Evolutionary conservation across 805 yeast species (phyloP).

Genomic region (Pichia cabralensis): DNA sequence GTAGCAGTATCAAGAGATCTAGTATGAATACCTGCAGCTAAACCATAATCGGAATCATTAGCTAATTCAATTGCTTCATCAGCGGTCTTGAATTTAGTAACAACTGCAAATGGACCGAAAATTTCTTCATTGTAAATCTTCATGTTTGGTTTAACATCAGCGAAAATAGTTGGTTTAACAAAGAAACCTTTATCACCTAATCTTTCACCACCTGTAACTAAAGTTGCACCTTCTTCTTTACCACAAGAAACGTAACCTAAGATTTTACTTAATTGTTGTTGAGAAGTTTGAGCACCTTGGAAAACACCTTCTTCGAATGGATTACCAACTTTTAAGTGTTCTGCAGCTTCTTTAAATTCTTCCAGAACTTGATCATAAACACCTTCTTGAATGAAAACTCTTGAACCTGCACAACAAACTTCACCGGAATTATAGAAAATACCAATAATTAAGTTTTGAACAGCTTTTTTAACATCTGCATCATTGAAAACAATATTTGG

Average conservation of each 20-base stretch:
- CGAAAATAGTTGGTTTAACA: constrained; percentile 76
- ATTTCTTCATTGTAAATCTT: constrained; percentile 80
- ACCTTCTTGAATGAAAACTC: constrained; percentile 66
- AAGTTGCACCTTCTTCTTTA: constrained; percentile 55
- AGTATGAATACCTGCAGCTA: constrained; percentile 85
- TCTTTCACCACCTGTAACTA: constrained; percentile 77
- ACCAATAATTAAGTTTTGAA: constrained; percentile 60
- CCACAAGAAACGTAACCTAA: constrained; percentile 56
- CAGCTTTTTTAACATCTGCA: constrained; percentile 57
- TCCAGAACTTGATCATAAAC: constrained; percentile 58
- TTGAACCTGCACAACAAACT: constrained; percentile 88
- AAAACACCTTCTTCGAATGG: constrained; percentile 63
- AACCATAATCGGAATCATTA: constrained; percentile 71
- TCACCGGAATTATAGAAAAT: constrained; percentile 87
- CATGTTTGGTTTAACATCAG: constrained; percentile 68
- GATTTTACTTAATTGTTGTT: constrained; percentile 55
- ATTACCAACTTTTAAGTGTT: constrained; percentile 57
- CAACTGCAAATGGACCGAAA: constrained; percentile 81
- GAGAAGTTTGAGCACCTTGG: constrained; percentile 72
- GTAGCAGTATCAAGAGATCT: constrained; percentile 55
- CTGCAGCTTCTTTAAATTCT: constrained; percentile 41
- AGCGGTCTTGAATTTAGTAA: constrained; percentile 58
- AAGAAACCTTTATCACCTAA: constrained; percentile 62
- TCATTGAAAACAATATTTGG: constrained; percentile 78
- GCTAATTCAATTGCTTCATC: constrained; percentile 70